These are phyloP conservation scores for Mortierella sp. DNA, from an alignment of 371 early-diverging fungal species.

Conservation along the genomic window DNA sequence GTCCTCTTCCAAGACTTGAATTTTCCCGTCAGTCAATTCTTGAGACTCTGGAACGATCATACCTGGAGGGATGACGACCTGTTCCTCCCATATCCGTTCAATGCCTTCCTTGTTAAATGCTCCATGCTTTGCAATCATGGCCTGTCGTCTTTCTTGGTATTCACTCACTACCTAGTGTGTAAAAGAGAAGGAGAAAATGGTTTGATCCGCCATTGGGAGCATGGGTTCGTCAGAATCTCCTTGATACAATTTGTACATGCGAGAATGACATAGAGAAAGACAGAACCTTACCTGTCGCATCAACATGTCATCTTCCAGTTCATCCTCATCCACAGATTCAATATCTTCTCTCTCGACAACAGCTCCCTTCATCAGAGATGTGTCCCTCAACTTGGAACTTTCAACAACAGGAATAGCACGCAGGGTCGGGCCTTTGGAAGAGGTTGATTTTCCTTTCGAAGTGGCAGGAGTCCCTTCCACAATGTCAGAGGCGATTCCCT, in stretches of 20 bases:
- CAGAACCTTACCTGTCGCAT: slow-evolving; percentile 55
- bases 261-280: too few relatives aligned
- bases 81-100: slow-evolving; percentile 48
- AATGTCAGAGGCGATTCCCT: not conserved
- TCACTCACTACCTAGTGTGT: slow-evolving; percentile 41
- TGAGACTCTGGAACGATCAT: slow-evolving; percentile 38
- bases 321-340: slow-evolving; percentile 61
- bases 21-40: not conserved
- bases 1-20: slow-evolving; percentile 2
- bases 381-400: slow-evolving; percentile 55
- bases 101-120: slow-evolving; percentile 39
- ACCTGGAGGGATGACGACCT: slow-evolving; percentile 42
- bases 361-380: slow-evolving; percentile 61
- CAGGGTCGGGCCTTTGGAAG: not conserved
- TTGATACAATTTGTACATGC: too few relatives aligned
- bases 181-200: not conserved
- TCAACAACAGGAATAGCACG: slow-evolving; percentile 38
- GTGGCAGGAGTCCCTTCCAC: not conserved
- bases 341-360: slow-evolving; percentile 63
- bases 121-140: slow-evolving; percentile 48
- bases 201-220: not conserved
- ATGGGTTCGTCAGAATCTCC: too few relatives aligned
- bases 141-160: slow-evolving; percentile 51
- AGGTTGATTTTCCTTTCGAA: not conserved
- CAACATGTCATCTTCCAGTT: slow-evolving; percentile 69